phyloP scores from a whole-genome alignment of 2,329 filamentous ascomycete species.

The Colletotrichum liaoningense region DNA sequence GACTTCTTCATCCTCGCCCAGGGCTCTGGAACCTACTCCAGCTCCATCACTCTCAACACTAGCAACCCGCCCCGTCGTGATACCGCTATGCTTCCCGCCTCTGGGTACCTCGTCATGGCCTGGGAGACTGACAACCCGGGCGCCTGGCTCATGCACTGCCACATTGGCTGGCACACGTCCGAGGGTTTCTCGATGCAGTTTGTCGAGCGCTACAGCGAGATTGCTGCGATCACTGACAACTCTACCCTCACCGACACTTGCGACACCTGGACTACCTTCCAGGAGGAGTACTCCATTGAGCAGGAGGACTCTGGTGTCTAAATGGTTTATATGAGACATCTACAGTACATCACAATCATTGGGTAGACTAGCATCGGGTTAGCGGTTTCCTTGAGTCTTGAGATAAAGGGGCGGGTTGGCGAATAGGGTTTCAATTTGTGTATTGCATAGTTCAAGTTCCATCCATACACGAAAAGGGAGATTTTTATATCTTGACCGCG shows the following conservation, averaged over 20 bases:
- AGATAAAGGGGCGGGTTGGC: not conserved
- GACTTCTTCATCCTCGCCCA: constrained; percentile 44
- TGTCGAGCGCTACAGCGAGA: constrained; percentile 38
- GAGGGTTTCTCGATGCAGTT: constrained; percentile 41
- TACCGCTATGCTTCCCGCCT: constrained; percentile 57
- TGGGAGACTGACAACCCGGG: constrained; percentile 63
- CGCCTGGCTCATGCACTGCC: constrained; percentile 62
- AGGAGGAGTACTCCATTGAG: constrained; percentile 26
- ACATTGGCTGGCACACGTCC: constrained; percentile 57
- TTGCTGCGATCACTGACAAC: constrained; percentile 29
- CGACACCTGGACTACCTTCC: constrained; percentile 32
- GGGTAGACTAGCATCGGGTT: not conserved
- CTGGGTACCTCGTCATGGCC: constrained; percentile 61
- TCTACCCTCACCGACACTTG: constrained; percentile 30
- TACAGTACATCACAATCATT: not conserved
- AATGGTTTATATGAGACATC: not conserved
- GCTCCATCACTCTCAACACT: constrained; percentile 28
- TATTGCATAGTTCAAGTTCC: constrained; percentile 2
- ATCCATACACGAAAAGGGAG: not conserved
- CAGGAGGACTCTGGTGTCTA: constrained; percentile 40
- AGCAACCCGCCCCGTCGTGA: constrained; percentile 64
- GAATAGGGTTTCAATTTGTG: constrained; percentile 1
- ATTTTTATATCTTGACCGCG: not conserved
- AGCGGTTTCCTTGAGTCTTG: constrained; percentile 9
- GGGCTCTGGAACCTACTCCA: constrained; percentile 34